phyloP scores from a whole-genome alignment of 306 rosid genomes.

The Cicer bijugum region DNA sequence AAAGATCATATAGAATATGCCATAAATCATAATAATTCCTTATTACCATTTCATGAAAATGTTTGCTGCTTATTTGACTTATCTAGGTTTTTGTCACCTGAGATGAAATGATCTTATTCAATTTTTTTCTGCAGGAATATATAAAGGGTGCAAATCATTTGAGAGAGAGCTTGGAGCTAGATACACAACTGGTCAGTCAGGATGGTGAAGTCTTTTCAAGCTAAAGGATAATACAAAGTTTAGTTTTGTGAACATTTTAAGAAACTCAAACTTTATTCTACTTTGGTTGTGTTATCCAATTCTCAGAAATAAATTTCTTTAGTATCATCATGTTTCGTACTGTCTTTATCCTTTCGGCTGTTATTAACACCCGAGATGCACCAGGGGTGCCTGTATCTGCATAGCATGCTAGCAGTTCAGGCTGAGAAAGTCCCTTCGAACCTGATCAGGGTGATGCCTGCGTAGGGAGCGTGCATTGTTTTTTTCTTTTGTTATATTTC shows the following conservation, averaged over 20 bases:
- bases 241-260: constrained; percentile 56
- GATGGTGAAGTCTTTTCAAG: constrained; percentile 47
- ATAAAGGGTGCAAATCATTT: constrained; percentile 45
- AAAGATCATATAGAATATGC: neutral
- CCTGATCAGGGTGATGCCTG: constrained; percentile 99
- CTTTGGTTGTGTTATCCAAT: constrained; percentile 45
- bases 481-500: constrained; percentile 54
- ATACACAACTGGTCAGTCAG: constrained; percentile 44
- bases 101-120: constrained; percentile 38
- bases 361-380: constrained; percentile 77
- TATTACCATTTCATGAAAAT: neutral
- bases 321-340: constrained; percentile 27
- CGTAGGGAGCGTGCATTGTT: constrained; percentile 99
- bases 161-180: constrained; percentile 51
- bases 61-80: neutral
- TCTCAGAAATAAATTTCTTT: constrained; percentile 53
- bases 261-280: constrained; percentile 46
- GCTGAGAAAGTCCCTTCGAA: constrained; percentile 99
- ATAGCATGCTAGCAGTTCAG: constrained; percentile 66
- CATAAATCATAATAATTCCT: constrained; percentile 1
- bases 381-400: constrained; percentile 99
- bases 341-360: constrained; percentile 19
- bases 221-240: constrained; percentile 52
- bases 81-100: neutral
- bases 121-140: constrained; percentile 53